Percentiles rank a stretch among this genome's conserved stretches.
phyloP scores from a whole-genome alignment of 2,329 filamentous ascomycete species.

The Ophiostoma novo-ulmi region DNA sequence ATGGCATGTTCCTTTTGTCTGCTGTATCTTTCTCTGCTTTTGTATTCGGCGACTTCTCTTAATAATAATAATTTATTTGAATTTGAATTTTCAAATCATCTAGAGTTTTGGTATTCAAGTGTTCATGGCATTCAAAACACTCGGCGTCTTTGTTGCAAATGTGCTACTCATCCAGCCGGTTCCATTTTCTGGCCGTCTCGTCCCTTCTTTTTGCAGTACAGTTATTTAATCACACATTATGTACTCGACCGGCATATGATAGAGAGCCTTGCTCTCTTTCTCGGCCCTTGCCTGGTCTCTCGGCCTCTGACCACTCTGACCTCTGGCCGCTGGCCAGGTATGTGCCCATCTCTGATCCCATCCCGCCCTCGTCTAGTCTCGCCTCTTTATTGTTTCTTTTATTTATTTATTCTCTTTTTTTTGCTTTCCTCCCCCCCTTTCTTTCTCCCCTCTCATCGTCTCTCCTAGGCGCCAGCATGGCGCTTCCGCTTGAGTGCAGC shows the following conservation, averaged over 20 bases:
- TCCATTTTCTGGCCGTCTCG: not conserved
- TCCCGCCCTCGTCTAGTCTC: not conserved
- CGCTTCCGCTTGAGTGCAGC: constrained; percentile 22
- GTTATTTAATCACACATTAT: not conserved
- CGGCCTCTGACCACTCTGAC: not conserved
- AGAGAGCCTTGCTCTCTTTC: not conserved
- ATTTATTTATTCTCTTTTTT: not conserved
- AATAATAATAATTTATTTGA: not conserved
- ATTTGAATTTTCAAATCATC: not conserved
- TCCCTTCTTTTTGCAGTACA: not conserved
- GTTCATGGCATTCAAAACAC: no score
- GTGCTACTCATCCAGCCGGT: not conserved
- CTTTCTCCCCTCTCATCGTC: constrained; percentile 7
- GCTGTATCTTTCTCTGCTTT: not conserved
- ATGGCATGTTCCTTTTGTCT: not conserved
- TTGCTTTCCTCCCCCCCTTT: not conserved
- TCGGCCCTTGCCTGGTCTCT: not conserved
- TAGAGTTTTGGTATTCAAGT: not conserved
- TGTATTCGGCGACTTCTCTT: not conserved
- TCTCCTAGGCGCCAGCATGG: constrained; percentile 22
- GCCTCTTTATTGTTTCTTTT: not conserved
- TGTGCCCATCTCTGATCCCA: not conserved
- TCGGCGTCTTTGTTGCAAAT: not conserved
- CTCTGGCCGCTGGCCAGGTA: not conserved
- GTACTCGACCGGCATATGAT: not conserved